These are phyloP conservation scores for Trichoderma asperellum DNA, from an alignment of 2,329 filamentous ascomycete genomes.

Conservation along the genomic window DNA sequence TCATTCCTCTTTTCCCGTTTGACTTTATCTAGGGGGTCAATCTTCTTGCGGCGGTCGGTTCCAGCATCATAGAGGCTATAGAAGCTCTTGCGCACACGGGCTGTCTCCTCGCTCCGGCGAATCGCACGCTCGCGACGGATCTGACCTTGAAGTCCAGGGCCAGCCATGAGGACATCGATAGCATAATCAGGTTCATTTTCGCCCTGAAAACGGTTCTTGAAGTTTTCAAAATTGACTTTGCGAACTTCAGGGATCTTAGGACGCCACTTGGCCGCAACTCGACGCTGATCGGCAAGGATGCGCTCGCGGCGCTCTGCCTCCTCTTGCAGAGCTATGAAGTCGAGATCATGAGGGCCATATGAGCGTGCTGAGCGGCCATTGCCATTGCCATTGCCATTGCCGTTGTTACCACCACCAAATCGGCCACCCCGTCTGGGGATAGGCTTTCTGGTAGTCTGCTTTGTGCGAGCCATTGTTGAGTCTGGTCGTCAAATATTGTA, in stretches of 20 bases:
- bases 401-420: not conserved
- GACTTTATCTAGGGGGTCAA: slow-evolving; percentile 32
- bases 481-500: not conserved
- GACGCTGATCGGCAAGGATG: slow-evolving; percentile 43
- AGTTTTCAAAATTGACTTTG: slow-evolving; percentile 49
- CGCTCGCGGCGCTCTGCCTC: slow-evolving; percentile 45
- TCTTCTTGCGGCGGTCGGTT: slow-evolving; percentile 22
- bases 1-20: slow-evolving; percentile 37
- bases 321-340: slow-evolving; percentile 40
- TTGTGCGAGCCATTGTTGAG: slow-evolving; percentile 24
- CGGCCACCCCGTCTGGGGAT: slow-evolving; percentile 1
- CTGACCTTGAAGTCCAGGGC: slow-evolving; percentile 42
- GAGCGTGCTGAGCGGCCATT: slow-evolving; percentile 25
- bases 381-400: not conserved
- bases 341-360: slow-evolving; percentile 38
- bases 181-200: slow-evolving; percentile 44
- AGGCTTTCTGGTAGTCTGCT: slow-evolving; percentile 13
- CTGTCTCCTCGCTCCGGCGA: slow-evolving; percentile 44
- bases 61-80: slow-evolving; percentile 27
- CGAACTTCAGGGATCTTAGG: slow-evolving; percentile 48
- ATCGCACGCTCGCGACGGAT: slow-evolving; percentile 45
- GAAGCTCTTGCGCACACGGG: slow-evolving; percentile 42
- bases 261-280: slow-evolving; percentile 45
- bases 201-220: slow-evolving; percentile 48
- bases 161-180: slow-evolving; percentile 46